These are phyloP conservation scores for Aeminium ludgeri DNA, from an alignment of 495 filamentous ascomycete species.

Conservation along the genomic window DNA sequence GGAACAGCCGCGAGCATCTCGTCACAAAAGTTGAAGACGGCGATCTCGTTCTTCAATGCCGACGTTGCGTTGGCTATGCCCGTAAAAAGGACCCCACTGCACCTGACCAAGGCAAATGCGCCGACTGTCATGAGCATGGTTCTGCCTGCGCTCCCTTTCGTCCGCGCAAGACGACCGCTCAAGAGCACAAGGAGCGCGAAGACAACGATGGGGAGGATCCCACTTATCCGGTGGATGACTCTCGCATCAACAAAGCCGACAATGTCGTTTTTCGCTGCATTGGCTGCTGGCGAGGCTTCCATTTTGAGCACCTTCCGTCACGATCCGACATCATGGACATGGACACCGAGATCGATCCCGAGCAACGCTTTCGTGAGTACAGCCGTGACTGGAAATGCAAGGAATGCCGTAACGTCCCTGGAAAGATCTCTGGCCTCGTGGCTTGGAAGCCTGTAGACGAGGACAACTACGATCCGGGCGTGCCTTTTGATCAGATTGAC, in stretches of 20 bases:
- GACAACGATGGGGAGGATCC: conserved; percentile 68
- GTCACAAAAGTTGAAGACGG: conserved; percentile 73
- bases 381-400: conserved; percentile 54
- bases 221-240: conserved; percentile 39
- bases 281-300: conserved; percentile 60
- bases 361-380: conserved; percentile 44
- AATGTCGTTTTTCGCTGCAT: conserved; percentile 68
- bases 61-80: conserved; percentile 54
- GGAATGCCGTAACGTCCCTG: conserved; percentile 42
- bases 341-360: conserved; percentile 28
- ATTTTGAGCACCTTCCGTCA: conserved; percentile 61
- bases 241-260: conserved; percentile 53
- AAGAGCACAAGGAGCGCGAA: conserved; percentile 65
- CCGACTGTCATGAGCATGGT: conserved; percentile 44
- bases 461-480: conserved; percentile 31
- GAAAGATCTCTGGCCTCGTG: conserved; percentile 53
- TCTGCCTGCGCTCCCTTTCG: conserved; percentile 52
- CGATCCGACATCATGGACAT: conserved; percentile 23
- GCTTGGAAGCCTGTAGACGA: conserved; percentile 65
- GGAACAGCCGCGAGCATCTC: conserved; percentile 62
- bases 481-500: conserved; percentile 35
- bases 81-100: conserved; percentile 48
- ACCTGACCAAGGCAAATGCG: conserved; percentile 55
- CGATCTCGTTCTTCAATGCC: conserved; percentile 79
- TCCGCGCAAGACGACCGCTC: conserved; percentile 47